A percentile compares a stretch with the other conserved stretches of the same genome.
Evolutionary conservation across 2,329 filamentous ascomycete genomes (phyloP).

Genomic region (Aureobasidium sp.): DNA sequence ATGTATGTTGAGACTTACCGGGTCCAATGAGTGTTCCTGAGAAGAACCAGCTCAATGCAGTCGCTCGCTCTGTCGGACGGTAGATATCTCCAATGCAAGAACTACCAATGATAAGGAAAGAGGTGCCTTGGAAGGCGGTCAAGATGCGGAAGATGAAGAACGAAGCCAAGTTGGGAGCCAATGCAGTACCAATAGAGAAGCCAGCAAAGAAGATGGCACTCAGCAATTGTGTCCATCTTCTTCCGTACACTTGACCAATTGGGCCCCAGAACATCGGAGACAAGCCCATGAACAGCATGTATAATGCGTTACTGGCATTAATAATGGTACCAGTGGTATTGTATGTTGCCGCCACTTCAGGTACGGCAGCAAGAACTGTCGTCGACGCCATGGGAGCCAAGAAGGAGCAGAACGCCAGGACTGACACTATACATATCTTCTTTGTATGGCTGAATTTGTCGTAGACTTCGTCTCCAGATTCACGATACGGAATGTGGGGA

Average conservation of each 20-base stretch:
- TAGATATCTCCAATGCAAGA: constrained; percentile 58
- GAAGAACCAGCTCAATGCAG: constrained; percentile 67
- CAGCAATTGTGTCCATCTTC: constrained; percentile 46
- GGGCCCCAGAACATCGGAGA: constrained; percentile 66
- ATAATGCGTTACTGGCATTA: constrained; percentile 68
- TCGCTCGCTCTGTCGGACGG: constrained; percentile 56
- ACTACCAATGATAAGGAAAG: constrained; percentile 65
- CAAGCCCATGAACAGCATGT: constrained; percentile 66
- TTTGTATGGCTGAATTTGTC: constrained; percentile 53
- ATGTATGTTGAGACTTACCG: background rate
- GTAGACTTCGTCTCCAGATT: constrained; percentile 52
- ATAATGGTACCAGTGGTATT: constrained; percentile 61
- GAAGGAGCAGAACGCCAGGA: constrained; percentile 69
- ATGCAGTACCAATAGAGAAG: constrained; percentile 64
- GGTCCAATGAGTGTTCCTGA: constrained; percentile 66
- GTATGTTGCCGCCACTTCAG: constrained; percentile 62
- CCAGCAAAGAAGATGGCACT: constrained; percentile 59
- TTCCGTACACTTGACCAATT: constrained; percentile 46
- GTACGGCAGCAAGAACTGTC: constrained; percentile 63
- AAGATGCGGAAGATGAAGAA: constrained; percentile 71
- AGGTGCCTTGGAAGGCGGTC: constrained; percentile 68
- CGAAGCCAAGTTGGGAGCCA: constrained; percentile 61
- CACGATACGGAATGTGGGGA: constrained; percentile 29
- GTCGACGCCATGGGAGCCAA: constrained; percentile 69
- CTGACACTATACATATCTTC: constrained; percentile 60